Evolutionary conservation across 495 filamentous ascomycete species (phyloP).

Genomic region (Tuber umbilicatum): DNA sequence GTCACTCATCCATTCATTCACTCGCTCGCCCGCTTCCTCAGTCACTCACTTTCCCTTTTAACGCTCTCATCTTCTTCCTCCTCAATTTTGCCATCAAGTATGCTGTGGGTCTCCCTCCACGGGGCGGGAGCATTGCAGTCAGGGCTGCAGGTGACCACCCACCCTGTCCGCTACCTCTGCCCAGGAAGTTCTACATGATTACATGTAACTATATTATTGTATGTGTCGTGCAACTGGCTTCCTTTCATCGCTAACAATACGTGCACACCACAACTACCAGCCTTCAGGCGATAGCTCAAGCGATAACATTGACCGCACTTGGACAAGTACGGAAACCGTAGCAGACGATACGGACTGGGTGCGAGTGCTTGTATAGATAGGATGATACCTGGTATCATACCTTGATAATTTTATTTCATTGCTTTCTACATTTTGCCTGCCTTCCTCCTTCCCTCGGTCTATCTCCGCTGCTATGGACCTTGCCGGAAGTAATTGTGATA

Average conservation of each 20-base stretch:
- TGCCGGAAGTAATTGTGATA: slow-evolving; percentile 15
- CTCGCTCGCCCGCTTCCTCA: neutral
- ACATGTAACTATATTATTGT: slow-evolving; percentile 31
- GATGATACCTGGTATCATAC: neutral
- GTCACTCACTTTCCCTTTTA: neutral
- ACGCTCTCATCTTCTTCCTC: neutral
- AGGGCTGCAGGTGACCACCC: slow-evolving; percentile 37
- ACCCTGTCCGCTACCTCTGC: neutral
- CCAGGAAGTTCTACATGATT: slow-evolving; percentile 19
- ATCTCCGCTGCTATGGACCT: neutral
- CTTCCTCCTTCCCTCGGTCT: neutral
- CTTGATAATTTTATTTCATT: neutral
- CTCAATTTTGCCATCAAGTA: neutral
- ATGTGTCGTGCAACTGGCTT: slow-evolving; percentile 12
- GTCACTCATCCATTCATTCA: neutral
- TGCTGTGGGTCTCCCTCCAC: slow-evolving; percentile 36
- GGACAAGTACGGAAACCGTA: slow-evolving; percentile 13
- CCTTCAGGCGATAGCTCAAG: slow-evolving; percentile 3
- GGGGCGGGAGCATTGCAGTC: slow-evolving; percentile 35
- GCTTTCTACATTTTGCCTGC: neutral
- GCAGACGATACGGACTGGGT: slow-evolving; percentile 19
- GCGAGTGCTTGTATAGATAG: neutral
- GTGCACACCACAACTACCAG: slow-evolving; percentile 14
- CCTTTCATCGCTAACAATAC: slow-evolving; percentile 22
- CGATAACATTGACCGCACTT: slow-evolving; percentile 21